Evolutionary conservation across 2,329 filamentous ascomycete genomes (phyloP), one percentile per base, ranked within the genome.

Genomic region (Bipolaris cookei): DNA sequence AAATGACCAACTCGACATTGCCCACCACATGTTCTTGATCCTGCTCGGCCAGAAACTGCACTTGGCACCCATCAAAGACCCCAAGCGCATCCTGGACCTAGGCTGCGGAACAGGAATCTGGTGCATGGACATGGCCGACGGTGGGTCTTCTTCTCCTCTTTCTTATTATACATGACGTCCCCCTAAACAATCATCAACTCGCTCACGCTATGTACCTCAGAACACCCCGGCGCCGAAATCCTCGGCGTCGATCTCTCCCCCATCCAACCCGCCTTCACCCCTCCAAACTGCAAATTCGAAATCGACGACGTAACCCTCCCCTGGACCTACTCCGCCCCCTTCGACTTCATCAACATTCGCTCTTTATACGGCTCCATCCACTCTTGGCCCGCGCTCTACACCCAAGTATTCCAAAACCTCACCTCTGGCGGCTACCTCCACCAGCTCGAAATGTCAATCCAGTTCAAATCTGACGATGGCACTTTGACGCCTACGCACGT

Each of bases 181-280:
- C 2, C 6, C 7, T 3, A 28, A 28, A 28, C 25, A 10, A 18
- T 34, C 30, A 37, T 43, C 30, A 16, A 41, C 18, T 14, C 21
- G 20, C 20, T 41, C 20, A 41, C n/a, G 16, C 2, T n/a, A 3
- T 4, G 37, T 2, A 16, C 13, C 0, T 18, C 41, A 58, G 56
- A 70, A 16, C 64, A 67, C 48, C 64, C 63, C 21, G 42, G 51
- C 48, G 77, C 80, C 13, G 65, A 71, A 23, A 76, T 84, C 37
- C 75, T 76, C 6, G 81, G 80, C 28, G 75, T 76, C 18, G 80
- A 82, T 64, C 73, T 82, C 42, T 78, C 76, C 2, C 79, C 80
- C 23, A 82, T 81, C 39, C 81, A 83, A 59, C 80, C 80, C 2
- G 58, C 61, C 37, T 78, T 78, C 69, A 70, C 78, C 0, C 79